A percentile compares a stretch with the other conserved stretches of the same genome.
Conservation (phyloP, 2,329 filamentous ascomycete genomes). For the Paecilomyces sp. region DNA sequence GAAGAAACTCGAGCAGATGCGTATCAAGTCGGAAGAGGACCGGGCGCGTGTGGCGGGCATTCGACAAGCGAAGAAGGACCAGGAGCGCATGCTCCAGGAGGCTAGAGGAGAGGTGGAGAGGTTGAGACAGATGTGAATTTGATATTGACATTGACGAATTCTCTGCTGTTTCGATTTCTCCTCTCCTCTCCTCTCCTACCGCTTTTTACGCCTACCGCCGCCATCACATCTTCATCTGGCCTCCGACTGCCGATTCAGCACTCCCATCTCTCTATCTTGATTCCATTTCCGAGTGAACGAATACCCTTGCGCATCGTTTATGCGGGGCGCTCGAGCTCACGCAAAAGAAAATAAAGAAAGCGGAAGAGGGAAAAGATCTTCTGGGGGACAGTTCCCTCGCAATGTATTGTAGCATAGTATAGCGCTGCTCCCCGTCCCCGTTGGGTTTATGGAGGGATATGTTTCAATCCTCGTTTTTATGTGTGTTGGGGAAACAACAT, state of each 20-base stretch:
- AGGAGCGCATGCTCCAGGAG: slow-evolving; percentile 37
- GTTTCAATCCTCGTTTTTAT: not conserved
- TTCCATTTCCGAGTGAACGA: not conserved
- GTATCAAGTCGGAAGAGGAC: slow-evolving; percentile 30
- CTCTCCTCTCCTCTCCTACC: not conserved
- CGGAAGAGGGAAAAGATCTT: not conserved
- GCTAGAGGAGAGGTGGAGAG: slow-evolving; percentile 38
- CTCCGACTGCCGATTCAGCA: not conserved
- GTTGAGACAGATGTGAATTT: slow-evolving; percentile 25
- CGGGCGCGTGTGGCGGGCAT: slow-evolving; percentile 28
- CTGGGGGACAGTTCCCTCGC: not conserved
- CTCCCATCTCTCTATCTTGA: not conserved
- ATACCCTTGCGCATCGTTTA: not conserved
- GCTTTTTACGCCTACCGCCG: not conserved
- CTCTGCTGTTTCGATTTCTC: not conserved
- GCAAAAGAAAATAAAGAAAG: not conserved
- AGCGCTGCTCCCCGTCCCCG: not conserved
- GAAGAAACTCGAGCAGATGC: slow-evolving; percentile 27
- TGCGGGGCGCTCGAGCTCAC: not conserved
- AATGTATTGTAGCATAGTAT: not conserved
- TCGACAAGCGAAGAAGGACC: slow-evolving; percentile 38
- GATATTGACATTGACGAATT: not conserved
- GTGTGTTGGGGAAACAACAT: not conserved
- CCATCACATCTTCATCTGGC: not conserved
- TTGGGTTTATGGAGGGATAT: not conserved